These are phyloP conservation scores for Fusarium continuum DNA, from an alignment of 2,329 filamentous ascomycete species.

Conservation along the genomic window DNA sequence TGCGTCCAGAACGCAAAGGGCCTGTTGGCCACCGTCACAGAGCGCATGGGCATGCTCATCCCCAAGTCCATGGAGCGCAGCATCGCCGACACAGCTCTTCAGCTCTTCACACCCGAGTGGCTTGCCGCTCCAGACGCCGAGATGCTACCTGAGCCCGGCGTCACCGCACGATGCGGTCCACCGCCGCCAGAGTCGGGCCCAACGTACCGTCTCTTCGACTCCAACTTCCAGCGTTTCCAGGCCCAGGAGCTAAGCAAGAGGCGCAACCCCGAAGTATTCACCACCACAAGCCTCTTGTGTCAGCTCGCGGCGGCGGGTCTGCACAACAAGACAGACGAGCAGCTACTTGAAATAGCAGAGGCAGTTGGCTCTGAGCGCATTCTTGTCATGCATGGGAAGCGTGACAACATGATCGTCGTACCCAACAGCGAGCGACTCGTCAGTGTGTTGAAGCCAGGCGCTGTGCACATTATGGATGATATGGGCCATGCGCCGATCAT, in stretches of 20 bases:
- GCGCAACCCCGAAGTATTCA: conserved; percentile 67
- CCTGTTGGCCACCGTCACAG: conserved; percentile 71
- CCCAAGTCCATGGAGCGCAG: conserved; percentile 76
- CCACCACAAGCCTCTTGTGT: conserved; percentile 73
- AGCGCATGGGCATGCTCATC: conserved; percentile 65
- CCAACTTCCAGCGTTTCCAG: conserved; percentile 83
- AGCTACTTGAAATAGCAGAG: conserved; percentile 64
- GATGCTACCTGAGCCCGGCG: conserved; percentile 56
- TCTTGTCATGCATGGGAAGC: conserved; percentile 77
- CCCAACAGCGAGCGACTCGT: conserved; percentile 76
- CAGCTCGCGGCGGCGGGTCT: conserved; percentile 82
- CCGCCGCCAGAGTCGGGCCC: conserved; percentile 42
- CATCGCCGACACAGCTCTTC: conserved; percentile 69
- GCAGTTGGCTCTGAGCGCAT: conserved; percentile 77
- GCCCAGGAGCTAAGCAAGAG: conserved; percentile 82
- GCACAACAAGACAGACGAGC: conserved; percentile 76
- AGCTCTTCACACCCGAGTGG: conserved; percentile 73
- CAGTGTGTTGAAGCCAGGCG: conserved; percentile 68
- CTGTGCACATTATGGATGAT: conserved; percentile 70
- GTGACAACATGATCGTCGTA: conserved; percentile 80
- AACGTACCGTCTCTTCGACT: conserved; percentile 68
- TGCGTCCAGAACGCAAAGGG: conserved; percentile 67
- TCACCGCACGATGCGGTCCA: conserved; percentile 53
- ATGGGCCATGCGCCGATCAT: conserved; percentile 79
- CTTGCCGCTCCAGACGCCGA: conserved; percentile 68